A percentile compares a stretch with the other conserved stretches of the same genome.
Conservation (phyloP, 305 asterid genomes). For the Fraxinus greggii region DNA sequence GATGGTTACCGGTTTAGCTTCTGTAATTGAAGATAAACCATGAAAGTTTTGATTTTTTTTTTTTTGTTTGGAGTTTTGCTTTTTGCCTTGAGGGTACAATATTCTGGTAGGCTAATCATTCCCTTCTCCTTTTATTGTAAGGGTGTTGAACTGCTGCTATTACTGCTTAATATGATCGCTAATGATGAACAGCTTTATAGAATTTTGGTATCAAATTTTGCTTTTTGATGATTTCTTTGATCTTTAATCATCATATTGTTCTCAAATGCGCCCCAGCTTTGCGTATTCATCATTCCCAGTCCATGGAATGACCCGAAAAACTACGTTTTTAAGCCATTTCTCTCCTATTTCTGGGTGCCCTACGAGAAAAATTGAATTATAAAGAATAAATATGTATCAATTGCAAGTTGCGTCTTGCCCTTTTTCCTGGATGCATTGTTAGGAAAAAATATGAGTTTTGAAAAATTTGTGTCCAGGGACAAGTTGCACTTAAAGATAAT, state of each 20-base stretch:
- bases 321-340: neutral
- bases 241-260: neutral
- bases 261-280: neutral
- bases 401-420: neutral
- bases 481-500: neutral
- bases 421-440: neutral
- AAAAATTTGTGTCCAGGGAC: neutral
- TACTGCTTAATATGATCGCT: slow-evolving; percentile 6
- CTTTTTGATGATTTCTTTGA: neutral
- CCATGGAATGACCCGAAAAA: neutral
- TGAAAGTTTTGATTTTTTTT: slow-evolving; percentile 35
- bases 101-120: slow-evolving; percentile 32
- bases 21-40: slow-evolving; percentile 48
- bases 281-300: neutral
- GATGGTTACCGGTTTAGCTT: slow-evolving; percentile 68
- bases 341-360: neutral
- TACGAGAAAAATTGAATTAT: neutral
- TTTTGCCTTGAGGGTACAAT: slow-evolving; percentile 14
- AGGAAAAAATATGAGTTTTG: neutral
- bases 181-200: neutral
- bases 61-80: no score
- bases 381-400: no score
- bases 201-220: neutral
- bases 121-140: slow-evolving; percentile 64
- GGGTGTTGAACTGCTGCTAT: slow-evolving; percentile 34